Conservation (phyloP, 2,329 filamentous ascomycete species). For the Xylaria sp. region DNA sequence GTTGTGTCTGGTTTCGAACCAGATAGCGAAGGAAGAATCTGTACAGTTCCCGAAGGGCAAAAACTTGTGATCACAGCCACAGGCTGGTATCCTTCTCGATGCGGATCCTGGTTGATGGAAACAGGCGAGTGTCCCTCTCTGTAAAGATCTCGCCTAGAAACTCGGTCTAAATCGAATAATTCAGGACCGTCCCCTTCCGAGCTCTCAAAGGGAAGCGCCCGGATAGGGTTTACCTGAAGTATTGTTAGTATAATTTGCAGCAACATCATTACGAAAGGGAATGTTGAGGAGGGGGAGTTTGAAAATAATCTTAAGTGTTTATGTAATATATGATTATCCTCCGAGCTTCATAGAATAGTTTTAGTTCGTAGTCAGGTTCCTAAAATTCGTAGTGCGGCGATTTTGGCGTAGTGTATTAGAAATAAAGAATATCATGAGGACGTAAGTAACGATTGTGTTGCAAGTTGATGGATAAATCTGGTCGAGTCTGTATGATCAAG, state of each 20-base stretch:
- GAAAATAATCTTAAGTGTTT: background rate
- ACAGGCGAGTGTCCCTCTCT: slow-evolving; percentile 23
- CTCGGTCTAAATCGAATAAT: slow-evolving; percentile 2
- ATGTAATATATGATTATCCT: slow-evolving; percentile 11
- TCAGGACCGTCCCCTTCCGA: slow-evolving; percentile 6
- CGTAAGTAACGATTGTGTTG: slow-evolving; percentile 1
- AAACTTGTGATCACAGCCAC: slow-evolving; percentile 39
- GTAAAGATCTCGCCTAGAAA: slow-evolving; percentile 6
- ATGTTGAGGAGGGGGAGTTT: background rate
- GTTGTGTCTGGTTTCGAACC: slow-evolving; percentile 36
- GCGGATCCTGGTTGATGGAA: slow-evolving; percentile 10
- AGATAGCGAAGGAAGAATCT: slow-evolving; percentile 38
- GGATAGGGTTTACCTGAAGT: slow-evolving; percentile 29
- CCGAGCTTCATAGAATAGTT: slow-evolving; percentile 2
- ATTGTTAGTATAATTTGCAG: slow-evolving; percentile 33
- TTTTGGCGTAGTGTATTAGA: slow-evolving; percentile 1
- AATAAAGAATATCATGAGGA: slow-evolving; percentile 5
- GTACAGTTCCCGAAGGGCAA: slow-evolving; percentile 36
- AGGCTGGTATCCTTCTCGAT: slow-evolving; percentile 30
- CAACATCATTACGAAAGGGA: slow-evolving; percentile 26
- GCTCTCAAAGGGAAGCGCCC: slow-evolving; percentile 22
- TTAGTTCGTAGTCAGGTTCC: background rate
- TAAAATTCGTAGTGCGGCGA: slow-evolving; percentile 3
- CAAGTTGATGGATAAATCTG: background rate
- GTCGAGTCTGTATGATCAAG: background rate